phyloP scores from a whole-genome alignment of 768 basidiomycete genomes.

The Chiua virens region DNA sequence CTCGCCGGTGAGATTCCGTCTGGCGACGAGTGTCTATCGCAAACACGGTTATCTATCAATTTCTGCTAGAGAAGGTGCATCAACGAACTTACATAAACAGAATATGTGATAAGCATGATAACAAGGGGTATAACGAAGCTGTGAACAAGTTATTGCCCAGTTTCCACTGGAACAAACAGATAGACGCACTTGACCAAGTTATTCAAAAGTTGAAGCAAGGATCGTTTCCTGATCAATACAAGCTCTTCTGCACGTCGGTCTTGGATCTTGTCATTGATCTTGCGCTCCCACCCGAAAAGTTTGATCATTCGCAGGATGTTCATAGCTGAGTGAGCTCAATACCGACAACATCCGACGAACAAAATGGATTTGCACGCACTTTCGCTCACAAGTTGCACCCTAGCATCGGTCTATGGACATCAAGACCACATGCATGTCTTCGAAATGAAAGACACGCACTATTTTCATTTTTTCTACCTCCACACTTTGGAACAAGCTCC shows the following conservation, averaged over 20 bases:
- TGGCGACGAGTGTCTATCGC: constrained; percentile 4
- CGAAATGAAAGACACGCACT: constrained; percentile 4
- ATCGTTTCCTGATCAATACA: constrained; percentile 47
- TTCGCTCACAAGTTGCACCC: constrained; percentile 62
- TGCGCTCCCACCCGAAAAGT: constrained; percentile 66
- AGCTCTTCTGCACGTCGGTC: constrained; percentile 64
- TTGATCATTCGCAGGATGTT: constrained; percentile 67
- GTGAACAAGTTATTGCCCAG: background rate
- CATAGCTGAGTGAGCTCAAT: constrained; percentile 37
- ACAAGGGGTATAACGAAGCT: constrained; percentile 61
- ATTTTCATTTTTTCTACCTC: constrained; percentile 53
- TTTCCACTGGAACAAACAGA: background rate
- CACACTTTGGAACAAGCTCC: constrained; percentile 45
- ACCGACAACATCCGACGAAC: background rate
- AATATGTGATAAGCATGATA: constrained; percentile 65
- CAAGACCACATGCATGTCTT: constrained; percentile 37
- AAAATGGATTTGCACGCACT: constrained; percentile 36
- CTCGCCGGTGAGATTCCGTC: constrained; percentile 7
- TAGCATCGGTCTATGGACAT: constrained; percentile 11
- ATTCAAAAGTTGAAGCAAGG: constrained; percentile 49
- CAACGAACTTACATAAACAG: constrained; percentile 47
- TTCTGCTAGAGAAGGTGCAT: too few relatives aligned
- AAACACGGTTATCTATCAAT: too few relatives aligned
- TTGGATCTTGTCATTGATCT: constrained; percentile 51
- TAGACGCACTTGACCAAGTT: constrained; percentile 7